Evolutionary conservation across 306 rosid species (phyloP).

Genomic region (Dryas octopetala): DNA sequence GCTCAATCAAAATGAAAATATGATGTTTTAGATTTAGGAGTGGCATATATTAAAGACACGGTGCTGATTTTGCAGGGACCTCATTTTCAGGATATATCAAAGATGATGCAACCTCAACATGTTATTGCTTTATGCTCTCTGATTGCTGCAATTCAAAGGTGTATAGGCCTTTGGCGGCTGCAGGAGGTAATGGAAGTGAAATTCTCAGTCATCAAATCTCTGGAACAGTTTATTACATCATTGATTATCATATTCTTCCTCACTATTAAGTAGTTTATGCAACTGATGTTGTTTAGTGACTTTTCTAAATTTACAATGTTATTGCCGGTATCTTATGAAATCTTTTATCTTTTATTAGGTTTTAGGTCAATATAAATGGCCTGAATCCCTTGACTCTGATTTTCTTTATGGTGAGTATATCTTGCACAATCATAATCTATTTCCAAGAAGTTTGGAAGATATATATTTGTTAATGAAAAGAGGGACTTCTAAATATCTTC

Average conservation of each 20-base stretch:
- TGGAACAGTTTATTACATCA: too few species aligned
- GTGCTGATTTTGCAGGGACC: conserved; percentile 54
- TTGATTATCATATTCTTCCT: too few species aligned
- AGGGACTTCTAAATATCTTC: conserved; percentile 1
- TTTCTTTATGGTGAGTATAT: conserved; percentile 56
- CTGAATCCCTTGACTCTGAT: conserved; percentile 71
- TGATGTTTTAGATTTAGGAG: conserved; percentile 14
- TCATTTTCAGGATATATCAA: conserved; percentile 51
- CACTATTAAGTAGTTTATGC: conserved; percentile 1
- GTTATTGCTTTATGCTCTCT: conserved; percentile 54
- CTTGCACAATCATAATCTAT: conserved; percentile 1
- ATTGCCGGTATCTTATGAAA: conserved; percentile 18
- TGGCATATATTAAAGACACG: conserved; percentile 21
- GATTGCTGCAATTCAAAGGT: conserved; percentile 65
- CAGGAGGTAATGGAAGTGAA: conserved; percentile 55
- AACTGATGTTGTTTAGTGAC: not conserved
- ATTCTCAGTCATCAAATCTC: conserved; percentile 2
- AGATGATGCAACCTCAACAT: conserved; percentile 53
- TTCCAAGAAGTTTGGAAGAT: not conserved
- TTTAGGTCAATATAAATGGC: conserved; percentile 70
- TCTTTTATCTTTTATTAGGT: conserved; percentile 41
- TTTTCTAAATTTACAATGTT: conserved; percentile 6
- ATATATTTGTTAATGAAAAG: not conserved
- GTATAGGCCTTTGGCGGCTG: conserved; percentile 67
- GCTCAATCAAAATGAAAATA: not conserved